Conservation (phyloP, 306 rosid species). For the Oxytropis ochrocephala region DNA sequence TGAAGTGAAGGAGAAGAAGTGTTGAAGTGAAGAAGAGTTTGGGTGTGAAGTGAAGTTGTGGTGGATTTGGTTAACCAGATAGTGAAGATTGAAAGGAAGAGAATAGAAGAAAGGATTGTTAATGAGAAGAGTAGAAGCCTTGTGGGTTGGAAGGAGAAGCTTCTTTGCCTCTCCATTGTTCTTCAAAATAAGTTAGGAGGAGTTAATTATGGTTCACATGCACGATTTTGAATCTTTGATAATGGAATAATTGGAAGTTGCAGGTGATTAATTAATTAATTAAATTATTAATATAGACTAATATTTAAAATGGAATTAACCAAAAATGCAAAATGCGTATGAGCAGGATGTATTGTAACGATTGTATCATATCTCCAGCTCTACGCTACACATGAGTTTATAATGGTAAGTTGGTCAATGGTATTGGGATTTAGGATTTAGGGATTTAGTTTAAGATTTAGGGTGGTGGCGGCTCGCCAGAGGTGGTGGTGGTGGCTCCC, state of each 20-base stretch:
- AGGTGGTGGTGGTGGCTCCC: too few species aligned
- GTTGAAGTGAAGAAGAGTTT: conserved; percentile 43
- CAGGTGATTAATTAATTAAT: neutral
- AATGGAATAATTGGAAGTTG: neutral
- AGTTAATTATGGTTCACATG: conserved; percentile 4
- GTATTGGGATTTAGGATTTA: too few species aligned
- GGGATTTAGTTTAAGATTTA: too few species aligned
- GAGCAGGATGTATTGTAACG: neutral
- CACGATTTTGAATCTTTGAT: conserved; percentile 21
- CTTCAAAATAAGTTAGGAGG: conserved; percentile 6
- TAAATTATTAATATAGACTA: too few species aligned
- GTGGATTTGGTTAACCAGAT: conserved; percentile 52
- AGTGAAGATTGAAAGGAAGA: conserved; percentile 54
- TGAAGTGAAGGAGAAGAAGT: conserved; percentile 15
- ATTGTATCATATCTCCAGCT: neutral
- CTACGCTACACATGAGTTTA: neutral
- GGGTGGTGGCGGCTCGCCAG: too few species aligned
- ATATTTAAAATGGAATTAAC: neutral
- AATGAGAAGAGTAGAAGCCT: conserved; percentile 61
- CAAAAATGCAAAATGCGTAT: neutral
- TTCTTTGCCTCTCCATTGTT: conserved; percentile 64
- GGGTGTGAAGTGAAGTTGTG: conserved; percentile 34
- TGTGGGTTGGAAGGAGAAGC: conserved; percentile 71
- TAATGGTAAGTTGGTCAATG: too few species aligned
- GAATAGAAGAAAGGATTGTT: conserved; percentile 50